phyloP scores from a whole-genome alignment of 2,329 filamentous ascomycete species.

The Arthrobotrys megalospora region DNA sequence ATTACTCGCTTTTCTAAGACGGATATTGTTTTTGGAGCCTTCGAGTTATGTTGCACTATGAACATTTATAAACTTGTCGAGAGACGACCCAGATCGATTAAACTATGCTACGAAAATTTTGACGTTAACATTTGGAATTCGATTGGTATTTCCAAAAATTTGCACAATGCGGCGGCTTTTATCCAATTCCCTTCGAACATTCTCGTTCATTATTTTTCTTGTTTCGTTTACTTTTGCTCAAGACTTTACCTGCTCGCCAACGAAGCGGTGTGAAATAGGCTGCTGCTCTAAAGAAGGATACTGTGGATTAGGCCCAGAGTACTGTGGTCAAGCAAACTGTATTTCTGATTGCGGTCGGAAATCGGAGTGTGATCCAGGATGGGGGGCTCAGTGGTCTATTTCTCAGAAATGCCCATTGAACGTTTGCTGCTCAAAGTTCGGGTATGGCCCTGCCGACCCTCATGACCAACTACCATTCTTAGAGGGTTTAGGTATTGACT shows the following conservation, averaged over 20 bases:
- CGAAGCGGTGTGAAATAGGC: slow-evolving; percentile 3
- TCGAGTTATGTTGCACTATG: too few species aligned
- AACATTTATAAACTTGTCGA: too few species aligned
- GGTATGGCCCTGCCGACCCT: background rate
- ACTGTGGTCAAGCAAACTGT: slow-evolving; percentile 8
- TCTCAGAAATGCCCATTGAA: slow-evolving; percentile 26
- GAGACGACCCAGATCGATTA: too few species aligned
- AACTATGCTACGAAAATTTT: background rate
- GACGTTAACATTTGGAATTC: background rate
- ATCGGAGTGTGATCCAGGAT: slow-evolving; percentile 33
- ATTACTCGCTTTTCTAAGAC: too few species aligned
- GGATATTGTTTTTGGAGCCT: too few species aligned
- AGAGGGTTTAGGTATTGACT: background rate
- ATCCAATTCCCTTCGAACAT: background rate
- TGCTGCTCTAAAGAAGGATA: slow-evolving; percentile 24
- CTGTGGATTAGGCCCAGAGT: slow-evolving; percentile 21
- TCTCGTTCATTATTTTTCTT: background rate
- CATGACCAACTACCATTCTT: too few species aligned
- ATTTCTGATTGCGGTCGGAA: slow-evolving; percentile 17
- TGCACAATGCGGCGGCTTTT: slow-evolving; percentile 4
- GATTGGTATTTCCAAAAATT: background rate
- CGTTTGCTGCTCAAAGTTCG: slow-evolving; percentile 40
- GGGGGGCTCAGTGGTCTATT: slow-evolving; percentile 17
- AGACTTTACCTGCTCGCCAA: slow-evolving; percentile 20
- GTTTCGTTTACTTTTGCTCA: slow-evolving; percentile 4